Conservation (phyloP, 2,329 filamentous ascomycete genomes). For the Sporothrix pallida region DNA sequence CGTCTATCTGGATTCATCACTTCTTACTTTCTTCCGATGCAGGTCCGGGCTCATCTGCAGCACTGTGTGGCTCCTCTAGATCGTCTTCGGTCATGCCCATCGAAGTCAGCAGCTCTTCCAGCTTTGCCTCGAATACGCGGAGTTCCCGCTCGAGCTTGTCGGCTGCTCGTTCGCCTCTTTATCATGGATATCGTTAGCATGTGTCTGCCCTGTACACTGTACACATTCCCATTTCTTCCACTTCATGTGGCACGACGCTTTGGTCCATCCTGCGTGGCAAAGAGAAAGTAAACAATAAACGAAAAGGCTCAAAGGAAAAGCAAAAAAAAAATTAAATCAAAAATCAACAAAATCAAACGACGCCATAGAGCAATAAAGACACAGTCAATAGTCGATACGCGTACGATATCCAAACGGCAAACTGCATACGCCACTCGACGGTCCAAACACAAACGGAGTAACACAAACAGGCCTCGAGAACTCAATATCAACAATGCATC, state of each 20-base stretch:
- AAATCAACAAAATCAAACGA: slow-evolving; percentile 17
- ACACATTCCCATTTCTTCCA: neutral
- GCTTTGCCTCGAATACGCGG: slow-evolving; percentile 57
- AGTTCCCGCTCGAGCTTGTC: slow-evolving; percentile 59
- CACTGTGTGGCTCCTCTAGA: slow-evolving; percentile 1
- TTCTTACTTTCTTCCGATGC: slow-evolving; percentile 1
- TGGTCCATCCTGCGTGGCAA: neutral
- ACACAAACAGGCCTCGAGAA: neutral
- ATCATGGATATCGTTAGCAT: neutral
- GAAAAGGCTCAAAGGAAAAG: neutral
- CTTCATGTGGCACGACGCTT: no score
- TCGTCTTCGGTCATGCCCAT: slow-evolving; percentile 46
- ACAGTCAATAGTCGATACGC: neutral
- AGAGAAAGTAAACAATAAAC: neutral
- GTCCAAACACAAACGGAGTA: neutral
- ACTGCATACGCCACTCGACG: neutral
- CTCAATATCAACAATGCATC: neutral
- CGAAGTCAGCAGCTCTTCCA: slow-evolving; percentile 60
- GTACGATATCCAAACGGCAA: neutral
- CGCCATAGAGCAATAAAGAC: neutral
- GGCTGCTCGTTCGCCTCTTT: slow-evolving; percentile 62
- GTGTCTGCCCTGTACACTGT: no score
- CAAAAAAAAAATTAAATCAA: neutral
- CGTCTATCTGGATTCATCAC: slow-evolving; percentile 14
- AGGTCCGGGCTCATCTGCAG: neutral